phyloP scores from a whole-genome alignment of 129 eudicot genomes.

The Scalesia atractyloides region DNA sequence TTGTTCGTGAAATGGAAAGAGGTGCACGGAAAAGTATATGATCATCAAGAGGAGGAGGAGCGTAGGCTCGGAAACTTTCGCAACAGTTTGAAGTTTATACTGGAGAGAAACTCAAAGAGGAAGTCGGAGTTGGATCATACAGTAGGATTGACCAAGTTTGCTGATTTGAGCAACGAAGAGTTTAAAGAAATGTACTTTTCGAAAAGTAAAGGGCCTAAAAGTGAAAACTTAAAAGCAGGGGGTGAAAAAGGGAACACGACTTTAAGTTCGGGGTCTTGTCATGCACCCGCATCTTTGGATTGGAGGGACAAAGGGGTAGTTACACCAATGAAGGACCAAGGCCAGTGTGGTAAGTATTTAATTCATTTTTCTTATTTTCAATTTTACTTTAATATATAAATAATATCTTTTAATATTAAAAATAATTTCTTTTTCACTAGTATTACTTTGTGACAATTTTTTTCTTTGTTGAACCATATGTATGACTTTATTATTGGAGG shows the following conservation, averaged over 20 bases:
- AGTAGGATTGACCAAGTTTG: slow-evolving; percentile 63
- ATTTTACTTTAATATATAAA: neutral
- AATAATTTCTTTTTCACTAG: no score
- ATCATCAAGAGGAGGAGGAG: slow-evolving; percentile 40
- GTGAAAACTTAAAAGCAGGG: slow-evolving; percentile 14
- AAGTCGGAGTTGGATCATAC: slow-evolving; percentile 34
- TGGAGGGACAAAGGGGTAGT: slow-evolving; percentile 64
- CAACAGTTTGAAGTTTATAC: slow-evolving; percentile 43
- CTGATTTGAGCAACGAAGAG: slow-evolving; percentile 74
- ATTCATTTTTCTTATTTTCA: neutral
- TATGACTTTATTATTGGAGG: no score
- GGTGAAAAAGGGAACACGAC: slow-evolving; percentile 12
- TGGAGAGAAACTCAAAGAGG: slow-evolving; percentile 47
- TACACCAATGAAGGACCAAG: slow-evolving; percentile 66
- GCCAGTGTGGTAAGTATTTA: slow-evolving; percentile 54
- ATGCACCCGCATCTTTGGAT: slow-evolving; percentile 61
- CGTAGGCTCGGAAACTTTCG: slow-evolving; percentile 48
- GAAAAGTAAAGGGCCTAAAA: slow-evolving; percentile 39
- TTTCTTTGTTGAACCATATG: neutral
- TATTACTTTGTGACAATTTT: neutral
- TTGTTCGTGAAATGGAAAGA: slow-evolving; percentile 56
- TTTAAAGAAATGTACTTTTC: slow-evolving; percentile 41
- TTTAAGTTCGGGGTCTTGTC: slow-evolving; percentile 35
- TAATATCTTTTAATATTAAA: neutral
- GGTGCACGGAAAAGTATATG: slow-evolving; percentile 51